Evolutionary conservation across 2,329 filamentous ascomycete species (phyloP).

Genomic region (Chrysosporium keratinophilum): DNA sequence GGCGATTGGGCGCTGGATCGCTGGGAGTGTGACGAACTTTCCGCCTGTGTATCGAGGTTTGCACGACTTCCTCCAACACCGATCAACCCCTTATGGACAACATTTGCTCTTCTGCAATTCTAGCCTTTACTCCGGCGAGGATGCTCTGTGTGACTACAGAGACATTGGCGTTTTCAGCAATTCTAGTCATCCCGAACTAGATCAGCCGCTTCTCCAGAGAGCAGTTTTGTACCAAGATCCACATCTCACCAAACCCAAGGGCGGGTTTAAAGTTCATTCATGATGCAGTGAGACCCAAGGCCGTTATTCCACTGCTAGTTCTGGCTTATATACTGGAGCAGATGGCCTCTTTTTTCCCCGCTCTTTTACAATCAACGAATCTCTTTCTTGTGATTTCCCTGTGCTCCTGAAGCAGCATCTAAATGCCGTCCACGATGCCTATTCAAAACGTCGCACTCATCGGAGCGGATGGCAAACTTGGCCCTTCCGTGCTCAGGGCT

Average conservation of each 20-base stretch:
- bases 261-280: not conserved
- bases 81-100: not conserved
- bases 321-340: no score
- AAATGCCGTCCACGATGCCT: not conserved
- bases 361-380: conserved; percentile 21
- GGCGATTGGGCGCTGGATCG: no score
- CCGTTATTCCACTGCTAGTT: not conserved
- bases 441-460: conserved; percentile 10
- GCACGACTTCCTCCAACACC: no score
- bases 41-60: no score
- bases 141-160: no score
- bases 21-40: no score
- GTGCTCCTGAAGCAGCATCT: not conserved
- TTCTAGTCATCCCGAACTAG: no score
- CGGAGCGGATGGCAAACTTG: conserved; percentile 9
- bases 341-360: conserved; percentile 24
- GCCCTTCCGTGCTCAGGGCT: conserved; percentile 6
- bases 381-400: conserved; percentile 42
- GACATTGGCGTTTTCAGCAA: no score
- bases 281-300: not conserved
- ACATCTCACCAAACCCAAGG: not conserved
- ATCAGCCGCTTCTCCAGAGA: no score
- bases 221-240: no score
- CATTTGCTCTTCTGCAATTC: not conserved
- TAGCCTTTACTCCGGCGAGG: no score